phyloP scores from a whole-genome alignment of 257 asterid species.

The Striga asiatica region DNA sequence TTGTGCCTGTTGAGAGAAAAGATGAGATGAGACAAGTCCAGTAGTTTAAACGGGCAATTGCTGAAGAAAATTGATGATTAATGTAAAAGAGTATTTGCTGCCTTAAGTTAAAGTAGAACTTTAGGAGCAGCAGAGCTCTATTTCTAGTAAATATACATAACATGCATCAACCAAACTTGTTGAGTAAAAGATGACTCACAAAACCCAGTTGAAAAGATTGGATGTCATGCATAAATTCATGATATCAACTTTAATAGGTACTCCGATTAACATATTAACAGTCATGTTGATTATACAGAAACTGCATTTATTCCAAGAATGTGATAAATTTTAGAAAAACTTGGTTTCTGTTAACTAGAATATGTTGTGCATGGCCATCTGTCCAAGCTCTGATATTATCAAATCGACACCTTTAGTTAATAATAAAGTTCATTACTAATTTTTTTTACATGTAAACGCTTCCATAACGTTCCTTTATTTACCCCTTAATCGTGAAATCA shows the following conservation, averaged over 20 bases:
- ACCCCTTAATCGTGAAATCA: not conserved
- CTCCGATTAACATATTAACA: slow-evolving; percentile 1
- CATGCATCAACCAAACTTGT: not conserved
- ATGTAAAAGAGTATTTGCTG: not conserved
- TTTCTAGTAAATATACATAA: not conserved
- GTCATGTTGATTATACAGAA: not conserved
- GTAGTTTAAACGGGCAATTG: slow-evolving; percentile 4
- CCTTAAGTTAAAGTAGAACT: not conserved
- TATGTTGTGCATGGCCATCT: not conserved
- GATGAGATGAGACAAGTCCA: slow-evolving; percentile 11
- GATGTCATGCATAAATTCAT: not conserved
- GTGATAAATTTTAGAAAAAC: not conserved
- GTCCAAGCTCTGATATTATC: not conserved
- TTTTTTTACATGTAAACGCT: not conserved
- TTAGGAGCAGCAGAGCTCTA: not conserved
- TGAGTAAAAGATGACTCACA: not conserved
- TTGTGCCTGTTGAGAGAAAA: slow-evolving; percentile 54
- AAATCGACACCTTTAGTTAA: not conserved
- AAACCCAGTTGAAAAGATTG: not conserved
- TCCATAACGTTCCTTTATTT: not conserved
- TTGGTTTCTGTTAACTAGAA: not conserved
- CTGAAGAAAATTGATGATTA: not conserved
- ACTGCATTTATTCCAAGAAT: slow-evolving; percentile 2
- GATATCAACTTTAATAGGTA: not conserved
- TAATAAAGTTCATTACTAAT: not conserved